phyloP scores from a whole-genome alignment of 1,139 yeast species.

The Candida tetrigidarum region DNA sequence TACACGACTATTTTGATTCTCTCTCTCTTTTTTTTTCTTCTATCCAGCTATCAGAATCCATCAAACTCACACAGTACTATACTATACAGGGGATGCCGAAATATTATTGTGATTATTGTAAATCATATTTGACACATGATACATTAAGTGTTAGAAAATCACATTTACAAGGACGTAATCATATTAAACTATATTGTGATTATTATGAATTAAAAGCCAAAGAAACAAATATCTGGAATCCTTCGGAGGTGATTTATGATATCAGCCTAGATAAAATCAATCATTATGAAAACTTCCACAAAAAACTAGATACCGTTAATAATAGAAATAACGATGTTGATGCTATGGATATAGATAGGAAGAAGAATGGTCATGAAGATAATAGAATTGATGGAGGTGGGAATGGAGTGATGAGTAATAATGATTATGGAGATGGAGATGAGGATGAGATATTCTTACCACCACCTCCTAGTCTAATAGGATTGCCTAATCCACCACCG shows the following conservation, averaged over 20 bases:
- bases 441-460: constrained; percentile 28
- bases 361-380: constrained; percentile 22
- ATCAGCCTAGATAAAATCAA: constrained; percentile 37
- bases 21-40: neutral
- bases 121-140: constrained; percentile 85
- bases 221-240: constrained; percentile 50
- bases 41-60: neutral
- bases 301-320: too few relatives aligned
- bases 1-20: constrained; percentile 5
- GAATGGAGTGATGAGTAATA: constrained; percentile 13
- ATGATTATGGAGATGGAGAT: constrained; percentile 19
- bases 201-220: constrained; percentile 69
- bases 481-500: constrained; percentile 41
- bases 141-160: constrained; percentile 85
- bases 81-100: constrained; percentile 49
- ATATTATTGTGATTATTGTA: constrained; percentile 88
- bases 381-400: constrained; percentile 15
- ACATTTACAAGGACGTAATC: constrained; percentile 82
- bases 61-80: neutral
- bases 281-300: constrained; percentile 22
- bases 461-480: constrained; percentile 37
- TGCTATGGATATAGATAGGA: constrained; percentile 22
- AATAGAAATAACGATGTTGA: constrained; percentile 12
- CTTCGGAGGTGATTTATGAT: constrained; percentile 43
- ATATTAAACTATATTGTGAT: constrained; percentile 72